phyloP scores from a whole-genome alignment of 1,139 yeast species.

The Pichia sp. region DNA sequence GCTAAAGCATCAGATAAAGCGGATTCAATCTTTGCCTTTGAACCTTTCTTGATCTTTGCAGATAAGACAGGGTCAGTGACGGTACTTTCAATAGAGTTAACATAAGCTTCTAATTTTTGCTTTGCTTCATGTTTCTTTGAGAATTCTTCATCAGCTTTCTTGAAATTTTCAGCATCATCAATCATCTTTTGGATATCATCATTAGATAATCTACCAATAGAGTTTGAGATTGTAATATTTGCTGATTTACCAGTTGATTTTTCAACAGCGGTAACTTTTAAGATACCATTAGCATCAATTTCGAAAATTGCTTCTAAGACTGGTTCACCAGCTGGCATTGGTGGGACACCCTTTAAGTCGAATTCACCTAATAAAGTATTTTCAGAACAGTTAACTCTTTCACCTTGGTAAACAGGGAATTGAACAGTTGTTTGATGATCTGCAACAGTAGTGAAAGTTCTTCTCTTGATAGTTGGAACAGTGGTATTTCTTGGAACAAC shows the following conservation, averaged over 20 bases:
- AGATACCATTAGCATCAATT: conserved; percentile 99
- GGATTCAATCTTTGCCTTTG: conserved; percentile 96
- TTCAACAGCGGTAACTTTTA: conserved; percentile 99
- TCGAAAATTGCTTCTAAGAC: conserved; percentile 98
- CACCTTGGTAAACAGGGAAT: conserved; percentile 99
- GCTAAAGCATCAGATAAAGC: conserved; percentile 98
- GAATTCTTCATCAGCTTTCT: conserved; percentile 98
- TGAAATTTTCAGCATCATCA: conserved; percentile 97
- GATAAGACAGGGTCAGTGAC: conserved; percentile 98
- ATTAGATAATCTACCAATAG: conserved; percentile 97
- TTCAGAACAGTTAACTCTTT: conserved; percentile 99
- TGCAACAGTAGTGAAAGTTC: conserved; percentile 99
- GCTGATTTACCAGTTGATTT: conserved; percentile 99
- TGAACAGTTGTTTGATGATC: conserved; percentile 99
- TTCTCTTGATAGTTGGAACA: conserved; percentile 98
- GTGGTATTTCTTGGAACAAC: conserved; percentile 99
- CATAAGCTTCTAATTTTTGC: conserved; percentile 99
- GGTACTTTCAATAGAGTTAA: conserved; percentile 93
- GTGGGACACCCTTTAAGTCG: conserved; percentile 98
- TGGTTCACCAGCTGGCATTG: conserved; percentile 99
- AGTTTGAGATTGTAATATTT: conserved; percentile 99
- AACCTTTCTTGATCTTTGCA: conserved; percentile 95
- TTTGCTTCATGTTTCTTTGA: conserved; percentile 99
- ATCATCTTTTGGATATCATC: conserved; percentile 99
- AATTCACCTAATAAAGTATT: conserved; percentile 99